Evolutionary conservation across 177 flowering plant genomes (phyloP), one percentile per base, ranked within the genome.

Genomic region (Vitis hybrid): DNA sequence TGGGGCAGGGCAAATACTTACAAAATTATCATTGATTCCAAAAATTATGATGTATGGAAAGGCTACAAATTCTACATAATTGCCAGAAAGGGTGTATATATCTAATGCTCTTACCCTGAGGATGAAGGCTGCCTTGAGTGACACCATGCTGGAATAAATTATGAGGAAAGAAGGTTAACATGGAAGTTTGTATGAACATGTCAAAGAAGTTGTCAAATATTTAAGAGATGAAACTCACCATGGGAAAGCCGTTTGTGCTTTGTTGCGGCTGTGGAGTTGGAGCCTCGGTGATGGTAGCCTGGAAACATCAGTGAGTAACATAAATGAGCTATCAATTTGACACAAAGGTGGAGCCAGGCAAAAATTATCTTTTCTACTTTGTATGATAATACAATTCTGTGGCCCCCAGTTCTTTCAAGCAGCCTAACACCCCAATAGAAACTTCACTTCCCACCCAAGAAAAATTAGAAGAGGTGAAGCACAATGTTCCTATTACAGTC

Each of bases 41-140:
- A 41, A 1, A 21, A 20, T 18, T 49, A 20, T 35, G 13, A 0
- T 66, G 8, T n/a, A 10, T 32, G 12, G 13, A 70, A 2, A 5
- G 32, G 1, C 7, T 46, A 14, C 1, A 52, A 3, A 1, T 2
- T 52, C 21, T 17, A 55, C 1, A 3, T 7, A 3, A 11, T 2
- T 48, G 35, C 7, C 10, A 20, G 9, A n/a, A 41, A 41, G 9
- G 48, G 48, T 41, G 48, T 41, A 41, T 41, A 41, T 41, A 6
- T 41, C 1, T 41, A 8, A 54, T 32, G 66, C 9, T 4, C 68
- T 72, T 71, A 84, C 89, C 87, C 80, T 83, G 83, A 30, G 89
- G 89, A 17, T 68, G 79, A 58, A 85, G 89, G 62, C 89, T 85
- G 52, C 87, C 89, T 71, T 84, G 77, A 59, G 85, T 84, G 51